Conservation (phyloP, 1,284 basidiomycete species). For the Pyrrhoderma lamaoense region DNA sequence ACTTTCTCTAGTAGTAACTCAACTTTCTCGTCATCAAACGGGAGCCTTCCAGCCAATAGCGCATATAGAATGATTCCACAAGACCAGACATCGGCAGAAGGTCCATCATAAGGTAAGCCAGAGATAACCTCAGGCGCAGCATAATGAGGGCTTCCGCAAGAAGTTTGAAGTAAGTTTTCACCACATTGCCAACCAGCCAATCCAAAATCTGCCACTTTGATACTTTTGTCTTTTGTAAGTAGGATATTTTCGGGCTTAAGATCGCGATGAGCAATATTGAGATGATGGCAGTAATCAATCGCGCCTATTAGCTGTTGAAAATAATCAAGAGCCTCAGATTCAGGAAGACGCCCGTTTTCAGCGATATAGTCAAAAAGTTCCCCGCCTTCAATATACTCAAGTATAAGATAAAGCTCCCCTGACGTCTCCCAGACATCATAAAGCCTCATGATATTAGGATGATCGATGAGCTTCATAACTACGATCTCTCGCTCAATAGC, state of each 20-base stretch:
- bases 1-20: constrained; percentile 78
- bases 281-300: constrained; percentile 93
- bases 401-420: constrained; percentile 84
- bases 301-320: constrained; percentile 97
- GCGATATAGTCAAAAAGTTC: constrained; percentile 97
- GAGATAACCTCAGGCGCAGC: constrained; percentile 93
- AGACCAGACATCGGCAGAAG: constrained; percentile 93
- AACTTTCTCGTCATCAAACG: constrained; percentile 89
- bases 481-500: constrained; percentile 96
- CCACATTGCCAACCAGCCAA: constrained; percentile 92
- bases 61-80: constrained; percentile 96
- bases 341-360: constrained; percentile 71
- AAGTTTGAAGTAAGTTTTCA: constrained; percentile 71
- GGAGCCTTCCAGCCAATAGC: constrained; percentile 83
- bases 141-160: constrained; percentile 96
- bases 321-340: constrained; percentile 81
- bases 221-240: constrained; percentile 77
- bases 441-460: constrained; percentile 46
- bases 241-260: constrained; percentile 96
- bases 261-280: constrained; percentile 97
- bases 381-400: constrained; percentile 96
- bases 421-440: constrained; percentile 99
- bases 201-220: constrained; percentile 98
- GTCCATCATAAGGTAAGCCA: constrained; percentile 84
- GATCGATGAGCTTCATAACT: constrained; percentile 79